Conservation (phyloP, 2,329 filamentous ascomycete genomes). For the Chaetomium sp. region DNA sequence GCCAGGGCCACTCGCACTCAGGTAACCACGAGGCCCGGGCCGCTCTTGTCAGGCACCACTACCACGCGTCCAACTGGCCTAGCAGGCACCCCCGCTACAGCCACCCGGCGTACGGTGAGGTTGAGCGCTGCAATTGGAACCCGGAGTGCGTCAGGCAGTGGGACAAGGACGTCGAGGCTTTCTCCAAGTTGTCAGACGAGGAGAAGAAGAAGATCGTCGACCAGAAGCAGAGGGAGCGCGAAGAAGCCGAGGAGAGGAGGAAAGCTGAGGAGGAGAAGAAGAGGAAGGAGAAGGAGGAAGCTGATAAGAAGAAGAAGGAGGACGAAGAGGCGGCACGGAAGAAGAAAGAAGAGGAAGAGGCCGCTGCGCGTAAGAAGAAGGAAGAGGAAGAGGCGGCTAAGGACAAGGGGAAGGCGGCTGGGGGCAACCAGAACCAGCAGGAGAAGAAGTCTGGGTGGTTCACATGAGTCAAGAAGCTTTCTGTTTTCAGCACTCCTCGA, state of each 20-base stretch:
- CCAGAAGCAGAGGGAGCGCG: constrained; percentile 30
- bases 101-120: constrained; percentile 63
- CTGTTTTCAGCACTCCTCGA: constrained; percentile 10
- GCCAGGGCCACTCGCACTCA: constrained; percentile 66
- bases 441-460: constrained; percentile 17
- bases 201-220: constrained; percentile 48
- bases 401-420: constrained; percentile 7
- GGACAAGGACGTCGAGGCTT: constrained; percentile 58
- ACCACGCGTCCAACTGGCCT: constrained; percentile 68
- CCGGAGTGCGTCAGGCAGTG: constrained; percentile 56
- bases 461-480: constrained; percentile 6
- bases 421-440: constrained; percentile 3
- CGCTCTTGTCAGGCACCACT: constrained; percentile 67
- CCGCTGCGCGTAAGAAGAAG: constrained; percentile 8
- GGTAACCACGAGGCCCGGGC: constrained; percentile 61
- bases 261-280: constrained; percentile 23
- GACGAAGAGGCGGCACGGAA: constrained; percentile 12
- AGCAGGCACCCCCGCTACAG: constrained; percentile 58
- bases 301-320: constrained; percentile 17
- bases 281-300: constrained; percentile 25
- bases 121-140: constrained; percentile 66
- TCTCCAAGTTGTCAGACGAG: constrained; percentile 50
- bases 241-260: constrained; percentile 24
- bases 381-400: constrained; percentile 17
- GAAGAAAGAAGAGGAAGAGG: constrained; percentile 15